A percentile compares a stretch with the other conserved stretches of the same genome.
phyloP scores from a whole-genome alignment of 2,329 filamentous ascomycete species.

The Aspergillaceae sp. region DNA sequence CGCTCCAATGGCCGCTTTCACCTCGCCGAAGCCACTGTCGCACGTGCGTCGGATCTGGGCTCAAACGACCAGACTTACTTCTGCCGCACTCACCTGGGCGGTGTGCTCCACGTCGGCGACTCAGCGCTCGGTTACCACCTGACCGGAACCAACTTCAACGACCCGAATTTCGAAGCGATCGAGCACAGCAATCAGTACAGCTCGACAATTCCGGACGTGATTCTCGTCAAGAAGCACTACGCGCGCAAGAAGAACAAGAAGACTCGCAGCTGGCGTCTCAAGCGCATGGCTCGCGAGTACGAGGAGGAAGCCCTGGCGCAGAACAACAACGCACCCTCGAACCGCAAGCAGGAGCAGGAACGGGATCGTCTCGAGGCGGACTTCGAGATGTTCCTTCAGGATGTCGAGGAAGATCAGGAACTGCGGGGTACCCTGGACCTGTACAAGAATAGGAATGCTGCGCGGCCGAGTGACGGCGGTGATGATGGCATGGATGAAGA shows the following conservation, averaged over 20 bases:
- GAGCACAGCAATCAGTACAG: conserved; percentile 69
- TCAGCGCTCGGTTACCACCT: conserved; percentile 92
- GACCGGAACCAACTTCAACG: conserved; percentile 87
- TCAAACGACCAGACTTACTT: conserved; percentile 82
- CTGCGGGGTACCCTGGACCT: conserved; percentile 73
- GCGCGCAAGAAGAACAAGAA: conserved; percentile 73
- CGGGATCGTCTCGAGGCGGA: conserved; percentile 82
- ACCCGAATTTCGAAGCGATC: conserved; percentile 70
- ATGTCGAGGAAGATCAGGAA: conserved; percentile 93
- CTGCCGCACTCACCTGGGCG: conserved; percentile 80
- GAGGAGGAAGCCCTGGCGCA: conserved; percentile 48
- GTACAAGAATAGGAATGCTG: conserved; percentile 60
- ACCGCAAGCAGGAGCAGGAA: conserved; percentile 52
- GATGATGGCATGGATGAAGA: conserved; percentile 48
- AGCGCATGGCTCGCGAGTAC: conserved; percentile 85
- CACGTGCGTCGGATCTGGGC: conserved; percentile 77
- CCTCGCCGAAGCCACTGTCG: conserved; percentile 80
- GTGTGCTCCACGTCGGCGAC: conserved; percentile 77
- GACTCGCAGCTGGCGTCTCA: conserved; percentile 84
- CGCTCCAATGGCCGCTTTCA: conserved; percentile 70
- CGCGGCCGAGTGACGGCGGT: conserved; percentile 32
- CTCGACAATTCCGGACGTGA: conserved; percentile 76
- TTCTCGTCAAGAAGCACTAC: conserved; percentile 97
- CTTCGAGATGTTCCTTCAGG: conserved; percentile 93
- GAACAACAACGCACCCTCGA: conserved; percentile 29